Conservation (phyloP, 176 grass and related monocot species). For the Secale cereale region DNA sequence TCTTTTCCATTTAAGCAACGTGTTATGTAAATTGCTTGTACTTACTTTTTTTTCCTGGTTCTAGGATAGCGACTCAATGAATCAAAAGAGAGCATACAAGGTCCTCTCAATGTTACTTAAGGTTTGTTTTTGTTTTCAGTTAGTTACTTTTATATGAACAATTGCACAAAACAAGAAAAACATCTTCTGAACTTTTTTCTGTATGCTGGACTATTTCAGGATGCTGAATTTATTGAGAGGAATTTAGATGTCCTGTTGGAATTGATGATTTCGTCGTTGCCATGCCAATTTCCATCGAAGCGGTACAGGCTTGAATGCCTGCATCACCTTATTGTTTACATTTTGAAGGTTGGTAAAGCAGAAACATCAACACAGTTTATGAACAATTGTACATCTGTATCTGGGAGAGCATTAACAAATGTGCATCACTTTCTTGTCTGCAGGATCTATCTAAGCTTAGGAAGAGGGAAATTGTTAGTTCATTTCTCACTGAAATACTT, state of each 20-base stretch:
- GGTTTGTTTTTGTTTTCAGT: conserved; percentile 42
- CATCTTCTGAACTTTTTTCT: neutral
- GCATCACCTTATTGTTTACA: conserved; percentile 72
- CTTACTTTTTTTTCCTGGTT: conserved; percentile 21
- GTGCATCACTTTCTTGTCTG: conserved; percentile 26
- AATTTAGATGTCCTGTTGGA: conserved; percentile 63
- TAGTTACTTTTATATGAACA: conserved; percentile 17
- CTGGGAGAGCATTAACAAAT: neutral
- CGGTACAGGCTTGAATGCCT: conserved; percentile 86
- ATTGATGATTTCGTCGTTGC: conserved; percentile 67
- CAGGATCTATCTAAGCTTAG: conserved; percentile 72
- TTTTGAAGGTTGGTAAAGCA: conserved; percentile 69
- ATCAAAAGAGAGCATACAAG: conserved; percentile 99
- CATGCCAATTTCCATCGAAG: conserved; percentile 85
- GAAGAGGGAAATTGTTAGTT: conserved; percentile 74
- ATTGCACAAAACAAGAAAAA: conserved; percentile 8
- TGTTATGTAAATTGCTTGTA: neutral
- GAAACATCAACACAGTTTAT: neutral
- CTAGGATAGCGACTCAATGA: conserved; percentile 70
- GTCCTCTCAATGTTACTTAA: conserved; percentile 83
- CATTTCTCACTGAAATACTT: conserved; percentile 92
- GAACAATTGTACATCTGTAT: neutral
- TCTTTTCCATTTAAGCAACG: neutral
- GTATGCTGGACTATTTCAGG: conserved; percentile 38
- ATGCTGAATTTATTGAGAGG: conserved; percentile 59